phyloP scores from a whole-genome alignment of 1,284 basidiomycete genomes.

The Ceratobasidium sp. region DNA sequence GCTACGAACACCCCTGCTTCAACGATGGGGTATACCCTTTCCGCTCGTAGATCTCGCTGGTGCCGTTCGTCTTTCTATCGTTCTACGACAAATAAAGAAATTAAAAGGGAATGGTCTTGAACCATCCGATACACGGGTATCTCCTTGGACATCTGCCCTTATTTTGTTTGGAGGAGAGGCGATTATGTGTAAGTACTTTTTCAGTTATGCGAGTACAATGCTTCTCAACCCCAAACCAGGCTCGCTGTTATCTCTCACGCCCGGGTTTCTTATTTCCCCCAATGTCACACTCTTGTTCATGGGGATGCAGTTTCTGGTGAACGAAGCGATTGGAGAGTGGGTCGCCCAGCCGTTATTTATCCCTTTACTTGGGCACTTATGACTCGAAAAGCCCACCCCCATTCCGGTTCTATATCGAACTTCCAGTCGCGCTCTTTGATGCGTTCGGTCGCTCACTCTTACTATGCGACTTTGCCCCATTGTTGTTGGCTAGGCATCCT shows the following conservation, averaged over 20 bases:
- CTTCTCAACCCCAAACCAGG: conserved; percentile 24
- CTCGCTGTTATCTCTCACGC: conserved; percentile 43
- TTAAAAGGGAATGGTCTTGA: conserved; percentile 6
- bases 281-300: conserved; percentile 48
- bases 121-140: conserved; percentile 23
- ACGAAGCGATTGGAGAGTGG: conserved; percentile 35
- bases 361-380: conserved; percentile 24
- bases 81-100: conserved; percentile 38
- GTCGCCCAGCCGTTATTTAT: conserved; percentile 4
- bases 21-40: conserved; percentile 35
- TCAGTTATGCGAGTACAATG: not conserved
- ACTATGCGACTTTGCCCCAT: conserved; percentile 46
- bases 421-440: conserved; percentile 48
- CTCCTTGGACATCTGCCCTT: conserved; percentile 47
- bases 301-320: conserved; percentile 33
- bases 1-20: conserved; percentile 21
- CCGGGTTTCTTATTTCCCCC: conserved; percentile 46
- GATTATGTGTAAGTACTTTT: conserved; percentile 44
- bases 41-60: conserved; percentile 28
- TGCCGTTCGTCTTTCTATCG: conserved; percentile 28
- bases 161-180: conserved; percentile 50
- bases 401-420: conserved; percentile 42
- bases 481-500: conserved; percentile 40
- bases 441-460: conserved; percentile 48
- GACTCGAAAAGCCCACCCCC: conserved; percentile 33